phyloP scores from a whole-genome alignment of 108 stramenopile species.

The Nannochloropsis granulata region DNA sequence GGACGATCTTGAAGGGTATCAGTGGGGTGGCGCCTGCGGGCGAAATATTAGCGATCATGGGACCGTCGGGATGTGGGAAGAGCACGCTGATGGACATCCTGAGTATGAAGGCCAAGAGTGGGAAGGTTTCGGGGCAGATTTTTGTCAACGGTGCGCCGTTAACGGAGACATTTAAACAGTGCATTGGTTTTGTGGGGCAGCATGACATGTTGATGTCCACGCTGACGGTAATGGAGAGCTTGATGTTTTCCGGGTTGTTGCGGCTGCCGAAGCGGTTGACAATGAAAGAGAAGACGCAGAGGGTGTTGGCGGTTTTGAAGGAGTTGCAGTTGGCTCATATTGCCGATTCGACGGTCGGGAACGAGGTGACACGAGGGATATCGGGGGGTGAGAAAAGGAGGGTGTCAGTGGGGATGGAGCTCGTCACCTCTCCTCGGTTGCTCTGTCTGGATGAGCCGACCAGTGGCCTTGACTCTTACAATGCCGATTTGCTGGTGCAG shows the following conservation, averaged over 20 bases:
- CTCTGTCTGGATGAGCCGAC: conserved; percentile 61
- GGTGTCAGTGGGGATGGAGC: conserved; percentile 42
- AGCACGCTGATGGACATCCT: background rate
- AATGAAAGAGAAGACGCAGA: background rate
- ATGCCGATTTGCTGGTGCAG: conserved; percentile 21
- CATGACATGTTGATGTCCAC: background rate
- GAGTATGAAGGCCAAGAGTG: background rate
- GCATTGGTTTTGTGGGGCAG: background rate
- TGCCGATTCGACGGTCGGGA: background rate
- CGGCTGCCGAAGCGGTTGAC: background rate
- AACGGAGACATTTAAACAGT: background rate
- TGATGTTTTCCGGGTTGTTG: background rate
- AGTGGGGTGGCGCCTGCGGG: background rate
- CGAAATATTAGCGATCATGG: background rate
- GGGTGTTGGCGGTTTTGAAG: background rate
- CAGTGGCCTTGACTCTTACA: conserved; percentile 49
- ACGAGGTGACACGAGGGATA: conserved; percentile 17
- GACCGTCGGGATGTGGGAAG: background rate
- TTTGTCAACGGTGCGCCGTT: background rate
- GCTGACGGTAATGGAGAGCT: background rate
- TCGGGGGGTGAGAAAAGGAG: conserved; percentile 42
- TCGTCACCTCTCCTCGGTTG: conserved; percentile 24
- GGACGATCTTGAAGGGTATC: background rate
- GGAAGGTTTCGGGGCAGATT: background rate
- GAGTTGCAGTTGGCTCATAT: background rate